Conservation (phyloP, 2,329 filamentous ascomycete genomes). For the Zalaria sp. region DNA sequence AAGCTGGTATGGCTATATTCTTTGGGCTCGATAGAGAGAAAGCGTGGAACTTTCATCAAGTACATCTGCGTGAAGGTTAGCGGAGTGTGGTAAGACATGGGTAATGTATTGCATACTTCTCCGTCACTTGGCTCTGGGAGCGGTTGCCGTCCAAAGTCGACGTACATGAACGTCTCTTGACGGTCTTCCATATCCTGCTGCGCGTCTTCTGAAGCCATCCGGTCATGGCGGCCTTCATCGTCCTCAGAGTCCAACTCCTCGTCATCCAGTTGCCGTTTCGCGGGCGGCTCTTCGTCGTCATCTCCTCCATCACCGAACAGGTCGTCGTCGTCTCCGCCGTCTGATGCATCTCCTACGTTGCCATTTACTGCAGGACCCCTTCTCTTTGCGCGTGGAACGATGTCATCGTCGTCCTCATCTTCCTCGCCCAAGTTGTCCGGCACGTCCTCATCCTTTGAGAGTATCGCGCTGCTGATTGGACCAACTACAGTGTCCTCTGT, state of each 20-base stretch:
- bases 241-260: constrained; percentile 49
- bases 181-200: constrained; percentile 27
- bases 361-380: constrained; percentile 6
- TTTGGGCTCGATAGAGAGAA: constrained; percentile 55
- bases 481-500: constrained; percentile 16
- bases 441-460: constrained; percentile 11
- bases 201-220: constrained; percentile 37
- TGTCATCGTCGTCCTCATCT: constrained; percentile 11
- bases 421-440: constrained; percentile 7
- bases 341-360: constrained; percentile 10
- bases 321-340: constrained; percentile 26
- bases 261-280: constrained; percentile 40
- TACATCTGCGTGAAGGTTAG: constrained; percentile 39
- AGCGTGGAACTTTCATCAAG: constrained; percentile 56
- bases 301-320: constrained; percentile 32
- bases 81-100: constrained; percentile 1
- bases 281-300: constrained; percentile 9
- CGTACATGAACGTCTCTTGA: constrained; percentile 44
- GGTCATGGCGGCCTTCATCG: constrained; percentile 50
- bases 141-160: constrained; percentile 53
- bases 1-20: constrained; percentile 54
- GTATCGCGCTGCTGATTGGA: constrained; percentile 16
- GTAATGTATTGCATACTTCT: constrained; percentile 34
- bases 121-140: constrained; percentile 58
- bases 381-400: constrained; percentile 8